These are phyloP conservation scores for Alternaria burnsii DNA, from an alignment of 2,329 filamentous ascomycete species.

Conservation along the genomic window DNA sequence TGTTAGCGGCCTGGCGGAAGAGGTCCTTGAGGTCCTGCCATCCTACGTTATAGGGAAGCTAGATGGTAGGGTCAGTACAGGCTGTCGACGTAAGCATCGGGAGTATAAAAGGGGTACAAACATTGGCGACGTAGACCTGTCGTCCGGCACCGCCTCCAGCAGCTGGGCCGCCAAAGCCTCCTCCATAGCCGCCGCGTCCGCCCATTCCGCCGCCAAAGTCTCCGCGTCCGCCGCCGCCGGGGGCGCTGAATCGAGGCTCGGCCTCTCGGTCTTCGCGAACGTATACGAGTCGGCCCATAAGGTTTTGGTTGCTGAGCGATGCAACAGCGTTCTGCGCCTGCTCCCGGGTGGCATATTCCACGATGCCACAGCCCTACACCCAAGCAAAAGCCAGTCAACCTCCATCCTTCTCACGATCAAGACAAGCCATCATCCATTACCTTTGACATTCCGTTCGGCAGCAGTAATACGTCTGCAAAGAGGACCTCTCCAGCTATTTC, in stretches of 20 bases:
- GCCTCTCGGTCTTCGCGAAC: constrained; percentile 99
- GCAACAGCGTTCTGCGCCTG: constrained; percentile 98
- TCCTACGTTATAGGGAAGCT: constrained; percentile 97
- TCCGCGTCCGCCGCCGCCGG: constrained; percentile 62
- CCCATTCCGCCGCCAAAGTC: constrained; percentile 56
- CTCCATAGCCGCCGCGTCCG: constrained; percentile 56
- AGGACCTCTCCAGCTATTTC: constrained; percentile 93
- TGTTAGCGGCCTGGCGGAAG: constrained; percentile 81
- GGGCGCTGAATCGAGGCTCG: constrained; percentile 92
- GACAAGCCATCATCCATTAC: constrained; percentile 96
- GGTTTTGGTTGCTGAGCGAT: constrained; percentile 97
- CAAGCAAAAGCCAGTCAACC: constrained; percentile 94
- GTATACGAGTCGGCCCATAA: constrained; percentile 98
- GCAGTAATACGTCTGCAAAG: constrained; percentile 98
- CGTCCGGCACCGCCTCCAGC: constrained; percentile 75
- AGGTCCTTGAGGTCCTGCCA: constrained; percentile 99
- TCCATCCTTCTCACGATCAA: constrained; percentile 82
- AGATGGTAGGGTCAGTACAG: constrained; percentile 43
- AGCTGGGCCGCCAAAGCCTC: constrained; percentile 59
- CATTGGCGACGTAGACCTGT: constrained; percentile 98
- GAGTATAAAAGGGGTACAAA: constrained; percentile 67
- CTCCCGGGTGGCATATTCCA: constrained; percentile 99
- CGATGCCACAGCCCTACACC: constrained; percentile 99
- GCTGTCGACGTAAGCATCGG: constrained; percentile 39
- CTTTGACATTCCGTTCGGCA: constrained; percentile 99